phyloP scores from a whole-genome alignment of 352 stramenopile species.

The Globisporangium heterothallicum region DNA sequence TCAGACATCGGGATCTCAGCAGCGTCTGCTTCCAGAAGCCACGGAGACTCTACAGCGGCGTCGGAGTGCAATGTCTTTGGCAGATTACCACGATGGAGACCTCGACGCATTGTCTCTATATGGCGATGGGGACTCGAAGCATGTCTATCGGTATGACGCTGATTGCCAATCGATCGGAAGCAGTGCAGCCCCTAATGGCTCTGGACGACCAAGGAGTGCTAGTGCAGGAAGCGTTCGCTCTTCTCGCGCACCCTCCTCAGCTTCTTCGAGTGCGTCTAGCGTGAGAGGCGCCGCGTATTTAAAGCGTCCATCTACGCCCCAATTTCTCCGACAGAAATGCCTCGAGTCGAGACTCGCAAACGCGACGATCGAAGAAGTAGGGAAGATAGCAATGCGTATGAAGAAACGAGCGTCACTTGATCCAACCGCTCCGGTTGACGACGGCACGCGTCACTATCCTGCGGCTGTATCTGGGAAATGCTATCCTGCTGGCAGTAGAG shows the following conservation, averaged over 20 bases:
- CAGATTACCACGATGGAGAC: constrained; percentile 7
- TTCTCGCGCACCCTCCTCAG: constrained; percentile 9
- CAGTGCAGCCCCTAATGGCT: no score
- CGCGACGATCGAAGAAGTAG: constrained; percentile 3
- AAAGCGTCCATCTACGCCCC: constrained; percentile 45
- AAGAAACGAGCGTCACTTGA: constrained; percentile 34
- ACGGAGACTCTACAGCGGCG: constrained; percentile 6
- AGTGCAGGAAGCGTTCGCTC: constrained; percentile 47
- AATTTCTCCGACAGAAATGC: constrained; percentile 66
- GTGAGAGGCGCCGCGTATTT: constrained; percentile 55
- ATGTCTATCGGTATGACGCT: constrained; percentile 2
- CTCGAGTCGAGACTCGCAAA: constrained; percentile 45
- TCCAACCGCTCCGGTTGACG: constrained; percentile 5
- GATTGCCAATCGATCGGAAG: background rate
- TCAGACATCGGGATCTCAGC: background rate
- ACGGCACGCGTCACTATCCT: constrained; percentile 4
- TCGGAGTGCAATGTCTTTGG: constrained; percentile 9
- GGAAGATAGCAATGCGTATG: constrained; percentile 11
- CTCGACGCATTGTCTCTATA: background rate
- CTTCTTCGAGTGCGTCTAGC: constrained; percentile 15
- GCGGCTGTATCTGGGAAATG: constrained; percentile 3
- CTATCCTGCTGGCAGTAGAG: constrained; percentile 3
- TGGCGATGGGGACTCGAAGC: background rate
- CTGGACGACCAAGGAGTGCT: constrained; percentile 42
- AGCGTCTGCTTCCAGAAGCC: background rate